Evolutionary conservation across 192 early-diverging fungal species (phyloP).

Genomic region (Lobosporangium transversale): DNA sequence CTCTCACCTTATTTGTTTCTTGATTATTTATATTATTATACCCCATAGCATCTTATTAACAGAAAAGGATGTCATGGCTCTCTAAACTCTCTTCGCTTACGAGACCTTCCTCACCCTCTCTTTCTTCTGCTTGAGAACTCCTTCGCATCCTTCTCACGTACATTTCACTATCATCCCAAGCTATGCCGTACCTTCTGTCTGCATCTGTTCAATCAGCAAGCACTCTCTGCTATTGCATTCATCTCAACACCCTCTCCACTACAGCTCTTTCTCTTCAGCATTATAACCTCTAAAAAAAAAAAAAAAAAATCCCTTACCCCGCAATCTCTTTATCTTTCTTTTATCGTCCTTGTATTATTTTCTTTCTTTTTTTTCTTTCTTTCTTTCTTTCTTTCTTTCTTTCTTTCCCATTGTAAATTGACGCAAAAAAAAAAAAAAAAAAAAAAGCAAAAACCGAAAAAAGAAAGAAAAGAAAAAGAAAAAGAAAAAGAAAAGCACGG

Average conservation of each 20-base stretch:
- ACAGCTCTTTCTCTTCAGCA: not conserved
- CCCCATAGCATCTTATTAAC: not conserved
- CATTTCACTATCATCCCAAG: slow-evolving; percentile 19
- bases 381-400: not conserved
- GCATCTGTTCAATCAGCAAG: slow-evolving; percentile 25
- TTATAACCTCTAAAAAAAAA: not conserved
- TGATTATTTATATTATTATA: not conserved
- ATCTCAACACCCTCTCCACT: not conserved
- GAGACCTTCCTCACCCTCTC: not conserved
- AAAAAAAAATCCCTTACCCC: not conserved
- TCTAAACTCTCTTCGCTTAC: not conserved
- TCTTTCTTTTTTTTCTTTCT: not conserved
- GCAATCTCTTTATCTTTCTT: not conserved
- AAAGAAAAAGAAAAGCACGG: not conserved
- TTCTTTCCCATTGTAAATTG: slow-evolving; percentile 16
- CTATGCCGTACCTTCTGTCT: slow-evolving; percentile 22
- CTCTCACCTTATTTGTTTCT: slow-evolving; percentile 7
- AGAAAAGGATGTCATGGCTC: slow-evolving; percentile 4
- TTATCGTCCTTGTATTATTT: not conserved
- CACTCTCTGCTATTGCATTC: slow-evolving; percentile 20
- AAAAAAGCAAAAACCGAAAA: not conserved
- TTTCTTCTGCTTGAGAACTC: slow-evolving; percentile 19
- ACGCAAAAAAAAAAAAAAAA: slow-evolving; percentile 1
- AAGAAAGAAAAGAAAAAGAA: not conserved
- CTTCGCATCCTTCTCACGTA: slow-evolving; percentile 15